phyloP scores from a whole-genome alignment of 1,284 basidiomycete genomes.

The Cutaneotrichosporon cyanovorans region DNA sequence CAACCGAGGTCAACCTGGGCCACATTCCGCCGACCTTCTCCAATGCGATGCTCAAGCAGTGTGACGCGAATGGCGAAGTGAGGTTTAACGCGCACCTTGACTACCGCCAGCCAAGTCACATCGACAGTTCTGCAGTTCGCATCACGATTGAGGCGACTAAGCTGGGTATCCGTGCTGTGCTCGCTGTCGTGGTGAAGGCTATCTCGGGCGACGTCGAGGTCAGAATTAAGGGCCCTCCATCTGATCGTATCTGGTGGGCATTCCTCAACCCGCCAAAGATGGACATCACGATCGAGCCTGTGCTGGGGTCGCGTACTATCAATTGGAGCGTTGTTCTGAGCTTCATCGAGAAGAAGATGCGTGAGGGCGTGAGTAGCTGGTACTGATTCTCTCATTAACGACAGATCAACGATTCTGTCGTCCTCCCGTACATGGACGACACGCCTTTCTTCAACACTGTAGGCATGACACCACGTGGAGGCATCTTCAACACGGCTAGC shows the following conservation, averaged over 20 bases:
- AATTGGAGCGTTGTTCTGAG: constrained; percentile 65
- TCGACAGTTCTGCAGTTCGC: constrained; percentile 66
- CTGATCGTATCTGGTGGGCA: constrained; percentile 93
- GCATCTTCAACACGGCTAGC: constrained; percentile 75
- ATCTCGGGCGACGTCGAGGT: constrained; percentile 85
- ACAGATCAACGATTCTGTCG: constrained; percentile 85
- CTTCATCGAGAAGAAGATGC: constrained; percentile 79
- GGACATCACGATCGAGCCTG: constrained; percentile 81
- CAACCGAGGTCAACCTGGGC: constrained; percentile 84
- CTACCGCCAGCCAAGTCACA: constrained; percentile 48
- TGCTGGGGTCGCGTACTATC: constrained; percentile 67
- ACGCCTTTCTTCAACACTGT: constrained; percentile 86
- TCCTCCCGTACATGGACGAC: constrained; percentile 96
- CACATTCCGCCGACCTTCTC: constrained; percentile 68
- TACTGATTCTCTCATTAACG: not conserved
- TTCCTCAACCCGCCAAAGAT: constrained; percentile 89
- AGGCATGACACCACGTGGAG: constrained; percentile 63
- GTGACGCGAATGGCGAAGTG: constrained; percentile 85
- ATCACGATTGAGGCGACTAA: constrained; percentile 78
- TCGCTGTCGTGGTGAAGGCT: constrained; percentile 75
- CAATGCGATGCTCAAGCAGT: constrained; percentile 95
- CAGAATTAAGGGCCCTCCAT: constrained; percentile 90
- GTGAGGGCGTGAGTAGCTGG: constrained; percentile 66
- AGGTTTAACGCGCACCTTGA: constrained; percentile 76
- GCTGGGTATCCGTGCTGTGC: constrained; percentile 78